Base-by-base conservation (phyloP, 2,329 filamentous ascomycete species). In the Microsporum audouinii region DNA sequence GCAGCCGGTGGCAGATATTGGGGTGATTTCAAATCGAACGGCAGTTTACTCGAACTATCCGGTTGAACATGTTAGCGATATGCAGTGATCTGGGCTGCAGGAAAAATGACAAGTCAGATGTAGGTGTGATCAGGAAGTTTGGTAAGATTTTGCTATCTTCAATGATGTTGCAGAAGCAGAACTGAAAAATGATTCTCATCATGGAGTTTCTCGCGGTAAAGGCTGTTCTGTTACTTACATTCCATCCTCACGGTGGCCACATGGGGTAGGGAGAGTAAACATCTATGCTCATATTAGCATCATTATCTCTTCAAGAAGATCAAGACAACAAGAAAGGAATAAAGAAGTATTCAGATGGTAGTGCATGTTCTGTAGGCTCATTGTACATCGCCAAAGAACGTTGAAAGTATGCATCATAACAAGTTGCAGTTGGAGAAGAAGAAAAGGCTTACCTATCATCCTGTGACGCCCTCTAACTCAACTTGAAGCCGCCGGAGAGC, bases 121-220 rank as follows among this genome's bases (percentile, higher is more conserved):
- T 23, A 7, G 33, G 36, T 55, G 55, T 79, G 75, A 78, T 81
- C 80, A 57, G 55, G 39, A 43, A 31, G 39, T 33, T 41, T 57
- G 55, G 55, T 57, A 57, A 57, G 55, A 78, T 76, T 43, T 76
- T 69, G 70, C 76, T 81, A 72, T 82, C 80, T 79, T 81, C 81
- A 82, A 80, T 70, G 67, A 62, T 70, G 72, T 81, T 82, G 76
- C 80, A 82, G 81, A 81, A 83, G 81, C 81, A 83, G 81, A 83
- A 83, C 81, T 83, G 81, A 79, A 77, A 76, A 70, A 78, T 73
- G 67, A 77, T 71, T 75, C 73, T 79, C 78, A 80, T 79, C 78
- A 79, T 70, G 63, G 60, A 69, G 71, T 12, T 27, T 10, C n/a
- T 36, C 4, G 36, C 53, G 53, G 12, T 34, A 56, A 14, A 56